Evolutionary conservation across 2,329 filamentous ascomycete species (phyloP), one percentile per base, ranked within the genome.

Genomic region (Penicillium sp.): DNA sequence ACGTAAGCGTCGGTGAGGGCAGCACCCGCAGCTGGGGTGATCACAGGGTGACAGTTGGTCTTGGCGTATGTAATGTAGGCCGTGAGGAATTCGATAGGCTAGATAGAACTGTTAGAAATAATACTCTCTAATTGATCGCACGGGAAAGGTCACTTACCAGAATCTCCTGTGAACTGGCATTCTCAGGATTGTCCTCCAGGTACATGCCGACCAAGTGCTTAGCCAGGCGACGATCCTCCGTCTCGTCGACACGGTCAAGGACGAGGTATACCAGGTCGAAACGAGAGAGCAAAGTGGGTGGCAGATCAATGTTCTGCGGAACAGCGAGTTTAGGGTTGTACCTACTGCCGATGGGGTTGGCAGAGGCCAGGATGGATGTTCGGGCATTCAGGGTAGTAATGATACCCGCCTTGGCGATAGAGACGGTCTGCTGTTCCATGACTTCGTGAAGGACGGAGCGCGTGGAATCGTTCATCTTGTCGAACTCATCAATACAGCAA

Each of bases 181-280:
- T 92, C 29, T 96, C 90, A 1, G 94, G 95, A 40, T 85, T 89
- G 69, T 99, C 94, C 73, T 99, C 94, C 25, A 99, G 82, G 69
- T 99, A 99, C 87, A 99, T 95, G 53, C 91, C 91, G 32, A 99
- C 85, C 66, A 99, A 78, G 79, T 99, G 94, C 69, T 92, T 89
- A 13, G 94, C 94, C 53, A 99, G 80, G 42, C 91, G 86, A 59
- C 92, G 88, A 73, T 99, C 94, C 52, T 83, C 87, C 68, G 89
- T 88, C 76, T 97, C 94, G 68, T 97, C 93, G 48, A 95, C 87
- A 8, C 90, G 90, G 71, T 99, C 94, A 46, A 99, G 86, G 41
- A 99, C 94, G 1, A 99, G 85, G 70, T 99, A 99, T 48, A 99
- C 93, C 7, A 99, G 80, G 72, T 99, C 94, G 71, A 99, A 99